These are phyloP conservation scores for Phytophthora meadii DNA, from an alignment of 352 stramenopile genomes.

Conservation along the genomic window DNA sequence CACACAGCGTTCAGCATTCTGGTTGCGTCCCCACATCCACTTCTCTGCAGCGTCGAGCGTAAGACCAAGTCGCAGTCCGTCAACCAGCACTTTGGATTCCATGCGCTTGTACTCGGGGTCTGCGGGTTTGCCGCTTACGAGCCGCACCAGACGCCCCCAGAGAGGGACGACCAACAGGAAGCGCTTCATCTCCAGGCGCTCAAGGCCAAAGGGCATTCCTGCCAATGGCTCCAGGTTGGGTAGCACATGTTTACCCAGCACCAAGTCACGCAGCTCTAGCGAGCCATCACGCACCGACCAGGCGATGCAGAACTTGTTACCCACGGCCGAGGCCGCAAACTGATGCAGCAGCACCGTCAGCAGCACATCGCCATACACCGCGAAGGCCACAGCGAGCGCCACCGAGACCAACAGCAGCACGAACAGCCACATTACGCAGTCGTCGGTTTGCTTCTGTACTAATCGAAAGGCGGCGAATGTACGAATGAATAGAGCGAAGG, in stretches of 20 bases:
- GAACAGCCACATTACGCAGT: slow-evolving; percentile 43
- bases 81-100: slow-evolving; percentile 60
- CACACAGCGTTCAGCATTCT: slow-evolving; percentile 67
- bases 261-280: slow-evolving; percentile 68
- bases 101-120: slow-evolving; percentile 28
- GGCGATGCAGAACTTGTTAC: slow-evolving; percentile 56
- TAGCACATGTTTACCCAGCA: slow-evolving; percentile 48
- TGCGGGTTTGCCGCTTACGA: slow-evolving; percentile 18
- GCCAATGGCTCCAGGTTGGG: slow-evolving; percentile 63
- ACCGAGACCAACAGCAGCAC: slow-evolving; percentile 40
- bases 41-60: slow-evolving; percentile 71
- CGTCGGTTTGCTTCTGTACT: not conserved
- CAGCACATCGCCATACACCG: slow-evolving; percentile 60
- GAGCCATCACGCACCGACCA: slow-evolving; percentile 73
- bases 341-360: slow-evolving; percentile 62
- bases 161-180: slow-evolving; percentile 67
- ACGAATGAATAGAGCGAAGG: slow-evolving; percentile 23
- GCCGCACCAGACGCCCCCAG: slow-evolving; percentile 36
- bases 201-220: slow-evolving; percentile 70
- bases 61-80: slow-evolving; percentile 61
- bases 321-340: slow-evolving; percentile 55
- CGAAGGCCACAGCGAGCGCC: slow-evolving; percentile 39
- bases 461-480: slow-evolving; percentile 4
- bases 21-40: slow-evolving; percentile 76
- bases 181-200: slow-evolving; percentile 62